These are phyloP conservation scores for Alternaria brassicae DNA, from an alignment of 2,329 filamentous ascomycete genomes.

Conservation along the genomic window DNA sequence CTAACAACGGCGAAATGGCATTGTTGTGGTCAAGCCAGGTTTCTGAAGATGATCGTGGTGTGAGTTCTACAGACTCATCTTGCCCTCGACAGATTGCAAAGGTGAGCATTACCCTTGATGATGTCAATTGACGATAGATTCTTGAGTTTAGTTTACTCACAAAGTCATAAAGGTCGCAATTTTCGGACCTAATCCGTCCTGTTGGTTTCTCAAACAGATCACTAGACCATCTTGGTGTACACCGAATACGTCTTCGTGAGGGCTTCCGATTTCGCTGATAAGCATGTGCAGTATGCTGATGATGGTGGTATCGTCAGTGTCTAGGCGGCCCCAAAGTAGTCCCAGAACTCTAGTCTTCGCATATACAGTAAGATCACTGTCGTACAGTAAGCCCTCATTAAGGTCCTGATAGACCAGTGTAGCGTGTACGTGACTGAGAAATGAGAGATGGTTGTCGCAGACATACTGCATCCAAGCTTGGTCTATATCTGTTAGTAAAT, in stretches of 20 bases:
- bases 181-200: constrained; percentile 26
- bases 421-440: constrained; percentile 45
- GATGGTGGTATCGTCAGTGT: constrained; percentile 40
- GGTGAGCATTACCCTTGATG: constrained; percentile 30
- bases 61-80: constrained; percentile 24
- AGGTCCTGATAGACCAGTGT: constrained; percentile 45
- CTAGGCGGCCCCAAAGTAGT: constrained; percentile 36
- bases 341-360: constrained; percentile 42
- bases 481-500: constrained; percentile 22
- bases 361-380: constrained; percentile 41
- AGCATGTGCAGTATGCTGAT: constrained; percentile 44
- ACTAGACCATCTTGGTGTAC: constrained; percentile 39
- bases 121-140: not conserved
- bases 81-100: constrained; percentile 35
- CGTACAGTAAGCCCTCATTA: constrained; percentile 35
- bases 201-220: constrained; percentile 33
- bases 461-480: constrained; percentile 38
- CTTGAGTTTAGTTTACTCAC: constrained; percentile 27
- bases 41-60: constrained; percentile 16
- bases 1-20: constrained; percentile 35
- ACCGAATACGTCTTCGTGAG: constrained; percentile 39
- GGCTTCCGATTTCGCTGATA: constrained; percentile 40
- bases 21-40: constrained; percentile 1
- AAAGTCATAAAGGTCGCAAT: constrained; percentile 37
- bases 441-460: constrained; percentile 39